Evolutionary conservation across 805 yeast genomes (phyloP).

Genomic region (Torulaspora indica): DNA sequence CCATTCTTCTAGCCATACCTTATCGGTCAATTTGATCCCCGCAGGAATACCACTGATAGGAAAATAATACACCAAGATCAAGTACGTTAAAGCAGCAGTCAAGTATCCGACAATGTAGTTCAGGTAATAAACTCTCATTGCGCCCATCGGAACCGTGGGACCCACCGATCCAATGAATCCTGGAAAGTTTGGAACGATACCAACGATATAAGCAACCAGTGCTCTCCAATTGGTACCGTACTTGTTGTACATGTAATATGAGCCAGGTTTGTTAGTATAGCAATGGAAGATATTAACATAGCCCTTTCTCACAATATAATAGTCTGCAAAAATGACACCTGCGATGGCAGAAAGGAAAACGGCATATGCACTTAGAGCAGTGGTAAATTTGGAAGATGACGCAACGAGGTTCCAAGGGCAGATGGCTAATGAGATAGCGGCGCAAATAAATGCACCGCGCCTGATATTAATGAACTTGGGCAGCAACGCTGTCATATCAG

Average conservation of each 20-base stretch:
- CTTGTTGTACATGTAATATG: constrained; percentile 54
- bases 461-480: constrained; percentile 67
- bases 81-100: constrained; percentile 52
- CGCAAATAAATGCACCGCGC: constrained; percentile 78
- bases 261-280: constrained; percentile 45
- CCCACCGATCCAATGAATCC: constrained; percentile 85
- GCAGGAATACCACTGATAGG: constrained; percentile 50
- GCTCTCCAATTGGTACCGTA: constrained; percentile 83
- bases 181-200: constrained; percentile 76
- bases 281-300: constrained; percentile 58
- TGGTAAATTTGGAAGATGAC: constrained; percentile 67
- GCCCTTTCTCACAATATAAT: constrained; percentile 70
- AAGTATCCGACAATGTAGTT: constrained; percentile 76
- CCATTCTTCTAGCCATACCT: constrained; percentile 56
- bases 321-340: constrained; percentile 68
- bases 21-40: constrained; percentile 38
- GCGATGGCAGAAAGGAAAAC: constrained; percentile 81
- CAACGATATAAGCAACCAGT: constrained; percentile 69
- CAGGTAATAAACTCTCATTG: constrained; percentile 64
- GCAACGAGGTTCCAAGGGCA: constrained; percentile 81
- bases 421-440: constrained; percentile 60
- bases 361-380: constrained; percentile 74
- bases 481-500: constrained; percentile 62
- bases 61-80: constrained; percentile 45
- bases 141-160: constrained; percentile 74